Evolutionary conservation across 139 green algal genomes (phyloP).

Genomic region (Tetraselmis striata): DNA sequence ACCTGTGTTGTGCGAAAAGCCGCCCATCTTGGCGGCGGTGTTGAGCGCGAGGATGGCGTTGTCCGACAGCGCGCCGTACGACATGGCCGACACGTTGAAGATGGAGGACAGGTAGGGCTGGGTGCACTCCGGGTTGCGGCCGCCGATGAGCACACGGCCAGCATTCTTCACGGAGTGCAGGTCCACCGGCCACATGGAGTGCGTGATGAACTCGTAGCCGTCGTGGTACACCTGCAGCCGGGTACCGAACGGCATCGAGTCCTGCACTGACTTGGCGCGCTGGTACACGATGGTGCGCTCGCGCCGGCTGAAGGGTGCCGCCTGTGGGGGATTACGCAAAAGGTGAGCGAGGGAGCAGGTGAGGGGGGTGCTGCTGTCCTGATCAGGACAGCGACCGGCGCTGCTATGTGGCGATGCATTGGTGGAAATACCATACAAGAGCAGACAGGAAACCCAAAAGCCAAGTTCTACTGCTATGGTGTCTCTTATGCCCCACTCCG

Average conservation of each 20-base stretch:
- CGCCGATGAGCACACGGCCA: conserved; percentile 8
- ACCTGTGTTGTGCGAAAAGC: conserved; percentile 16
- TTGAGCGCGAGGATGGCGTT: conserved; percentile 21
- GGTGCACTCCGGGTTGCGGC: neutral
- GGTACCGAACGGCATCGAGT: conserved; percentile 12
- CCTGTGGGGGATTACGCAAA: too few relatives aligned
- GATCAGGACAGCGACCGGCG: too few relatives aligned
- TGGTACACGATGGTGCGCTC: conserved; percentile 10
- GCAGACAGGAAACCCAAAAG: too few relatives aligned
- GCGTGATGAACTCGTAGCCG: conserved; percentile 5
- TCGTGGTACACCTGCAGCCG: conserved; percentile 3
- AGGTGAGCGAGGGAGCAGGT: too few relatives aligned
- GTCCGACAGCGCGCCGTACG: conserved; percentile 5
- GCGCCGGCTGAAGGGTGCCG: conserved; percentile 2
- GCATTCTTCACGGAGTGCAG: neutral
- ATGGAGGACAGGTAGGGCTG: neutral
- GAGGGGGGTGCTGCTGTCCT: too few relatives aligned
- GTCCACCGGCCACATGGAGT: conserved; percentile 7
- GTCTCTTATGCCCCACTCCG: too few relatives aligned
- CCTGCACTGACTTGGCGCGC: conserved; percentile 4
- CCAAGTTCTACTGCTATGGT: too few relatives aligned
- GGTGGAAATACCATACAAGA: too few relatives aligned
- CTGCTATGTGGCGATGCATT: too few relatives aligned
- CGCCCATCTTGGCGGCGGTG: conserved; percentile 11
- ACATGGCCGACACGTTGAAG: conserved; percentile 16